These are phyloP conservation scores for Penicillium silybi DNA, from an alignment of 495 filamentous ascomycete genomes.

Conservation along the genomic window DNA sequence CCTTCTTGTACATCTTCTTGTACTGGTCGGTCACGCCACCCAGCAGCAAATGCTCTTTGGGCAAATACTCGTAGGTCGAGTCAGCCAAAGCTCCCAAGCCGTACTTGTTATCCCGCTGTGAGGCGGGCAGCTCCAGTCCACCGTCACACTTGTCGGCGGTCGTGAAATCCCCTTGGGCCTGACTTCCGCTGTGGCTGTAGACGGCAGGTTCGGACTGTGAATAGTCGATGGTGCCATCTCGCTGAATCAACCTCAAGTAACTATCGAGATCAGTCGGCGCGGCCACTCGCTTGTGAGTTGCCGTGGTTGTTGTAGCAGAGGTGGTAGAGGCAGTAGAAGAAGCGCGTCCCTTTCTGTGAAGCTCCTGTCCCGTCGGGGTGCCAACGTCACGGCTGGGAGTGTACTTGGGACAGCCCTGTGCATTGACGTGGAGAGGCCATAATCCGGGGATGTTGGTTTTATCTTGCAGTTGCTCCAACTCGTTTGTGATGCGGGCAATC, in stretches of 20 bases:
- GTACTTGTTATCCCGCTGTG: slow-evolving; percentile 44
- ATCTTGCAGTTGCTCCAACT: slow-evolving; percentile 74
- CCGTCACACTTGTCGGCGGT: slow-evolving; percentile 23
- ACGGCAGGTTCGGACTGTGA: slow-evolving; percentile 25
- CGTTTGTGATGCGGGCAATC: slow-evolving; percentile 84
- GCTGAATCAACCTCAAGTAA: slow-evolving; percentile 21
- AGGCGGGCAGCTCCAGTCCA: slow-evolving; percentile 23
- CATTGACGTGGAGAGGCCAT: slow-evolving; percentile 80
- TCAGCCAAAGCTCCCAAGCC: slow-evolving; percentile 82
- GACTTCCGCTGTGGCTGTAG: slow-evolving; percentile 9
- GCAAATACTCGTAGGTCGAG: slow-evolving; percentile 92
- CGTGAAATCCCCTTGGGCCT: background rate
- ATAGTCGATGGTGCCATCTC: slow-evolving; percentile 16
- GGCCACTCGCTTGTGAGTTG: slow-evolving; percentile 14
- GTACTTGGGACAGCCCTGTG: slow-evolving; percentile 57
- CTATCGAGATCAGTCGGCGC: slow-evolving; percentile 26
- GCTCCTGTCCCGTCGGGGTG: slow-evolving; percentile 1
- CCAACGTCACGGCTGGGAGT: slow-evolving; percentile 5
- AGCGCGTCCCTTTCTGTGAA: background rate
- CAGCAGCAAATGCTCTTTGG: slow-evolving; percentile 72
- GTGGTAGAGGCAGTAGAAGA: background rate
- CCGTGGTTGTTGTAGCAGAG: background rate
- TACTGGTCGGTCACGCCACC: slow-evolving; percentile 83
- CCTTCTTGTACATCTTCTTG: slow-evolving; percentile 70
- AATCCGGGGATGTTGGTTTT: slow-evolving; percentile 74